Evolutionary conservation across 2,329 filamentous ascomycete genomes (phyloP).

Genomic region (Bipolaris bicolor): DNA sequence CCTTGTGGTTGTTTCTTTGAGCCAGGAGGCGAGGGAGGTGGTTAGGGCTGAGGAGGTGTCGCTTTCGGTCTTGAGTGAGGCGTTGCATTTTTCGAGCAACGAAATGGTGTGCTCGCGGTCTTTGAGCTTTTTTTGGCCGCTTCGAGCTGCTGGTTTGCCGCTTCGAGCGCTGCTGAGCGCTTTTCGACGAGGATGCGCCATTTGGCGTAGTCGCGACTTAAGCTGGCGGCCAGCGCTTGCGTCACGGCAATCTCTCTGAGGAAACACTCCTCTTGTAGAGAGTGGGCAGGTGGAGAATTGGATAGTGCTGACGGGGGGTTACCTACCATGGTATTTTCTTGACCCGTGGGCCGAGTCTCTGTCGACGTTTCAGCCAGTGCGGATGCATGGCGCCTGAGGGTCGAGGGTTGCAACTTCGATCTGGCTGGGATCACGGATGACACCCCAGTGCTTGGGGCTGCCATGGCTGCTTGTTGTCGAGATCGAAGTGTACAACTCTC

Average conservation of each 20-base stretch:
- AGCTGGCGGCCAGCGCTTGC: constrained; percentile 7
- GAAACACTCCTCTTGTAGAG: background rate
- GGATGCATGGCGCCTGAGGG: constrained; percentile 15
- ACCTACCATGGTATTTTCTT: background rate
- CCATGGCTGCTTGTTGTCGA: background rate
- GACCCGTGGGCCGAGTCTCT: too few relatives aligned
- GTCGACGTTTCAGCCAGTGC: constrained; percentile 2
- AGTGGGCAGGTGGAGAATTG: background rate
- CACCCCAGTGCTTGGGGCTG: too few relatives aligned
- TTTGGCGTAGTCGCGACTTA: constrained; percentile 13
- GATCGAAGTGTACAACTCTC: background rate
- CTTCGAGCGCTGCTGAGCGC: constrained; percentile 1
- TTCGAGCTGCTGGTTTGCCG: background rate
- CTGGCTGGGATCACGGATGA: background rate
- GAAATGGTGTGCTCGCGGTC: background rate
- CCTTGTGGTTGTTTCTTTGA: background rate
- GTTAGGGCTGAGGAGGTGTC: background rate
- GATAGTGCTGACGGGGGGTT: background rate
- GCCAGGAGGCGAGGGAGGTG: constrained; percentile 2
- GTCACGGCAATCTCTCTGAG: constrained; percentile 7
- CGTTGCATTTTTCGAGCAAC: background rate
- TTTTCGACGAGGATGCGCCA: constrained; percentile 10
- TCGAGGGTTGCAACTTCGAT: constrained; percentile 2
- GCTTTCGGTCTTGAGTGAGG: constrained; percentile 2
- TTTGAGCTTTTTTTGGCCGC: background rate